These are phyloP conservation scores for Gynostemma pentaphyllum DNA, from an alignment of 306 rosid genomes.

Conservation along the genomic window DNA sequence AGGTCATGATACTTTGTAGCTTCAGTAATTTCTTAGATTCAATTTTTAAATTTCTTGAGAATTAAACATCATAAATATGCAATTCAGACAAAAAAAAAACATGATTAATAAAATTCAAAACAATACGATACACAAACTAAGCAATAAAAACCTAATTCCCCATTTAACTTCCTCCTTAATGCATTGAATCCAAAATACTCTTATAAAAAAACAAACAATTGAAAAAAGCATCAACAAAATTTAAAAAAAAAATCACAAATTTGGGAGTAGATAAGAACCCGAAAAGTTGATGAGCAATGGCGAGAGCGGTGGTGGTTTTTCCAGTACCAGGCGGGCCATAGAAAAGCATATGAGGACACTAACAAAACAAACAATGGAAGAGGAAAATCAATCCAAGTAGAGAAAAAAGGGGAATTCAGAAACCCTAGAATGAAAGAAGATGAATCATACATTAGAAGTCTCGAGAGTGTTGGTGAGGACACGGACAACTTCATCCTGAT, in stretches of 20 bases:
- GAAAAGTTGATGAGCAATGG: constrained; percentile 74
- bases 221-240: background rate
- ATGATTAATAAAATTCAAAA: background rate
- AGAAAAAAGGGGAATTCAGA: background rate
- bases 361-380: background rate
- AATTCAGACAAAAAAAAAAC: background rate
- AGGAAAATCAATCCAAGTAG: background rate
- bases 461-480: constrained; percentile 87
- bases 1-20: background rate
- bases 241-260: background rate
- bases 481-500: constrained; percentile 92
- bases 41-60: background rate
- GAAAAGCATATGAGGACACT: constrained; percentile 96
- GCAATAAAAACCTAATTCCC: background rate
- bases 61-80: background rate
- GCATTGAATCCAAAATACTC: background rate
- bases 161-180: background rate
- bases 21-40: background rate
- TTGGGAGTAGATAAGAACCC: constrained; percentile 30
- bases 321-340: constrained; percentile 96
- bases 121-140: background rate
- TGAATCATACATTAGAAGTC: constrained; percentile 53
- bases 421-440: background rate
- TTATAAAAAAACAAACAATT: background rate
- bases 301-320: constrained; percentile 90